phyloP scores from a whole-genome alignment of 2,329 filamentous ascomycete genomes.

The Sporothrix brunneoviolacea region DNA sequence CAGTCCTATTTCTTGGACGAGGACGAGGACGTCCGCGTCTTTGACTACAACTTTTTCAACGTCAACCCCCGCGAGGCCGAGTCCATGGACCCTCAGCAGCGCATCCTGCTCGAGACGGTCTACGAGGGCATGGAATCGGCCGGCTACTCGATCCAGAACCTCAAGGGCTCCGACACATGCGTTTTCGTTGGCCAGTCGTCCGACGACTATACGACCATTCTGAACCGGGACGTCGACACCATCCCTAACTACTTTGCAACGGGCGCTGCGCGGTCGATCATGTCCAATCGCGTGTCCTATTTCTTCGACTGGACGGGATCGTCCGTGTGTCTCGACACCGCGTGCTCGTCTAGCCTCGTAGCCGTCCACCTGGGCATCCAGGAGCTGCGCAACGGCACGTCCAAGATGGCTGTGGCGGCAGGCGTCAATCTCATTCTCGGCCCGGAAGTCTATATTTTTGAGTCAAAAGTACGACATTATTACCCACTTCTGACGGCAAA shows the following conservation, averaged over 20 bases:
- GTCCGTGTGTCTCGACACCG: slow-evolving; percentile 32
- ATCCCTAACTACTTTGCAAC: slow-evolving; percentile 20
- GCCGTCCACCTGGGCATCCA: slow-evolving; percentile 26
- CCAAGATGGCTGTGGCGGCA: slow-evolving; percentile 24
- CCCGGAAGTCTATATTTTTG: slow-evolving; percentile 21
- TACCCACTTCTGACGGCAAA: too few relatives aligned
- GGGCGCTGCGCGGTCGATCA: slow-evolving; percentile 23
- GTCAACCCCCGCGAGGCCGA: slow-evolving; percentile 27
- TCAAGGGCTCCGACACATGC: slow-evolving; percentile 24
- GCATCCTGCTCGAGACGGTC: slow-evolving; percentile 28
- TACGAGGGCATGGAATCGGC: slow-evolving; percentile 31
- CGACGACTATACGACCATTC: slow-evolving; percentile 21
- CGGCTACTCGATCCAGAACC: slow-evolving; percentile 23
- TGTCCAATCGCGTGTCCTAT: slow-evolving; percentile 31
- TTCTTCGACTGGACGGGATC: slow-evolving; percentile 31
- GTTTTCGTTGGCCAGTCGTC: slow-evolving; percentile 29
- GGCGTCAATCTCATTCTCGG: slow-evolving; percentile 27
- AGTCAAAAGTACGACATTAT: slow-evolving; percentile 4
- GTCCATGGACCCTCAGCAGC: slow-evolving; percentile 29
- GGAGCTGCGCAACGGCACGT: slow-evolving; percentile 21
- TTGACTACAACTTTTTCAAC: slow-evolving; percentile 32
- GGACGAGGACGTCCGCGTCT: slow-evolving; percentile 22
- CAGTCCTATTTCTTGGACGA: slow-evolving; percentile 28
- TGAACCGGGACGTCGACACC: slow-evolving; percentile 13
- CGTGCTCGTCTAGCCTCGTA: slow-evolving; percentile 31